phyloP scores from a whole-genome alignment of 192 early-diverging fungal genomes.

The Obelidium mucronatum region DNA sequence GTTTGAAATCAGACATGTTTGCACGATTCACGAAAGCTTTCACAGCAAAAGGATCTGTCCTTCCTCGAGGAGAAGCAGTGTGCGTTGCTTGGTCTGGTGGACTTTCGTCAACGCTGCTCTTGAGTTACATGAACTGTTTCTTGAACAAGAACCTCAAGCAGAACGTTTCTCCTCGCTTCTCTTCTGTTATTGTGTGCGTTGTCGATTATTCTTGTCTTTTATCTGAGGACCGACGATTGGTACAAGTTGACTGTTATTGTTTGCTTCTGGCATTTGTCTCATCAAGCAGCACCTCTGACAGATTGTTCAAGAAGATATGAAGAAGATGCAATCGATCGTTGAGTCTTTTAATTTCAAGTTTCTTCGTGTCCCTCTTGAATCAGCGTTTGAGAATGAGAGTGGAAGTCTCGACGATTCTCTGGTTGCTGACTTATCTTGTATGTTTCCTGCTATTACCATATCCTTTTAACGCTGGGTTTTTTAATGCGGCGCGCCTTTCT shows the following conservation, averaged over 20 bases:
- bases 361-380: conserved; percentile 65
- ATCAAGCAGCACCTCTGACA: too few relatives aligned
- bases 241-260: not conserved
- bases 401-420: conserved; percentile 32
- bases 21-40: conserved; percentile 20
- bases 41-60: not conserved
- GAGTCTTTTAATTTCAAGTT: conserved; percentile 37
- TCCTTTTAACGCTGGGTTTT: too few relatives aligned
- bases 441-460: not conserved
- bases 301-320: conserved; percentile 13
- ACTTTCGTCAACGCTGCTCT: conserved; percentile 67
- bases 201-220: conserved; percentile 69
- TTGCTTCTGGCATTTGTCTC: not conserved
- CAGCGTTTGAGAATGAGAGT: conserved; percentile 60
- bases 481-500: too few relatives aligned
- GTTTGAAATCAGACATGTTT: conserved; percentile 1
- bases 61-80: conserved; percentile 63
- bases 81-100: conserved; percentile 87
- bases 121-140: conserved; percentile 8
- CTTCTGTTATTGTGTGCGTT: conserved; percentile 73
- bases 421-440: conserved; percentile 9
- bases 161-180: conserved; percentile 56
- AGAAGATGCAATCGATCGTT: conserved; percentile 25
- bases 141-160: conserved; percentile 30
- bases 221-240: not conserved